Conservation (phyloP, 1,139 yeast species). For the Pichia norvegensis region DNA sequence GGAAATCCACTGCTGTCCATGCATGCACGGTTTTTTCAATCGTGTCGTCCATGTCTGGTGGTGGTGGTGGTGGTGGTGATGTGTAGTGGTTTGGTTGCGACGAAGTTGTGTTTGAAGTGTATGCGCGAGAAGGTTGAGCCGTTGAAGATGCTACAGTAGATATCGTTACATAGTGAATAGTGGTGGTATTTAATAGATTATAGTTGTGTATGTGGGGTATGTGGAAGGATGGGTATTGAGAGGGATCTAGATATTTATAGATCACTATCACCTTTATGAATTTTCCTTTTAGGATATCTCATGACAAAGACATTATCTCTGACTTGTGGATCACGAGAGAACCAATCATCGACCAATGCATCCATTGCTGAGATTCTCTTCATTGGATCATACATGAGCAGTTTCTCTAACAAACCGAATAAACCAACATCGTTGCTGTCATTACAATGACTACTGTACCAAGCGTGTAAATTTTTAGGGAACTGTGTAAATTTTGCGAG, state of each 20-base stretch:
- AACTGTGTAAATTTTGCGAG: conserved; percentile 56
- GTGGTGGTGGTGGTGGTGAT: neutral
- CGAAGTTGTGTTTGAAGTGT: too few species aligned
- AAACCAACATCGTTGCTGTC: conserved; percentile 56
- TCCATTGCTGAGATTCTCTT: conserved; percentile 65
- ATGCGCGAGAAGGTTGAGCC: too few species aligned
- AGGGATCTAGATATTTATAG: neutral
- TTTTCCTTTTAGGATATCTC: conserved; percentile 65
- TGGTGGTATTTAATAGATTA: too few species aligned
- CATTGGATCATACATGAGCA: conserved; percentile 82
- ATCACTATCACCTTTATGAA: conserved; percentile 46
- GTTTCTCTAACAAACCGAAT: conserved; percentile 41
- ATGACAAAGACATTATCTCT: conserved; percentile 62
- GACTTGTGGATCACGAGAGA: conserved; percentile 59
- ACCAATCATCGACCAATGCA: conserved; percentile 71
- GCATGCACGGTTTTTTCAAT: conserved; percentile 58
- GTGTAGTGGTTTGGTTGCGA: too few species aligned
- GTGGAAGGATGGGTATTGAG: too few species aligned
- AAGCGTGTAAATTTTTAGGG: conserved; percentile 62
- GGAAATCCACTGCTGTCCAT: conserved; percentile 72
- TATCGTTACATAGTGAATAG: too few species aligned
- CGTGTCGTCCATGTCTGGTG: neutral
- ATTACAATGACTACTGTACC: conserved; percentile 65
- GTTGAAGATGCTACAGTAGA: neutral
- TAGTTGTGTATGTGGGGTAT: too few species aligned